Percentiles rank a stretch among this genome's conserved stretches.
phyloP scores from a whole-genome alignment of 768 basidiomycete species.

The Mycena alexandri region DNA sequence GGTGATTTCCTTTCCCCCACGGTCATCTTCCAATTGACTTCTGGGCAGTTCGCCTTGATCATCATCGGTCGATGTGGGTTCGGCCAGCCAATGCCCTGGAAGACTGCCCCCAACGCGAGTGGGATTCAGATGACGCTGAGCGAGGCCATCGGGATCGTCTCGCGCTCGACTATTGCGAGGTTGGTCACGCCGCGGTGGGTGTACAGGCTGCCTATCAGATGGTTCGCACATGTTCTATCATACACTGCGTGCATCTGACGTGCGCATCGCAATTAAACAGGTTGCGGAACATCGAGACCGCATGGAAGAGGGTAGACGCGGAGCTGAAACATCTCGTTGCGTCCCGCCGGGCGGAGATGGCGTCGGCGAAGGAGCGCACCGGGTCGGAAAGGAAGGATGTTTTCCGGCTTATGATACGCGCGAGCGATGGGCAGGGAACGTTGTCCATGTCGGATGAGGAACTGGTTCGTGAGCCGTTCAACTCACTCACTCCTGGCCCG shows the following conservation, averaged over 20 bases:
- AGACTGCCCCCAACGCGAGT: background rate
- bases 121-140: background rate
- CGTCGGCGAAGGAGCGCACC: too few relatives aligned
- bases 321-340: background rate
- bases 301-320: background rate
- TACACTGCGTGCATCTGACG: background rate
- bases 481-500: too few relatives aligned
- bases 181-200: too few relatives aligned
- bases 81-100: slow-evolving; percentile 6
- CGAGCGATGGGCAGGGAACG: slow-evolving; percentile 20
- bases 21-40: too few relatives aligned
- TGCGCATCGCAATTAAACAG: background rate
- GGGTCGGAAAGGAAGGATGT: background rate
- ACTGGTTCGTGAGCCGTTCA: slow-evolving; percentile 38
- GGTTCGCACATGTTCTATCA: slow-evolving; percentile 14
- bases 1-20: background rate
- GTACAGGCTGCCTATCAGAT: slow-evolving; percentile 34
- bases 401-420: slow-evolving; percentile 17
- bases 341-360: background rate
- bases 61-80: slow-evolving; percentile 22
- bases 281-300: slow-evolving; percentile 15
- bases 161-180: slow-evolving; percentile 24
- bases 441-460: slow-evolving; percentile 34
- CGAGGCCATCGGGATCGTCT: slow-evolving; percentile 29
- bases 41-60: slow-evolving; percentile 2